phyloP scores from a whole-genome alignment of 768 basidiomycete genomes.

The Mycena metata region DNA sequence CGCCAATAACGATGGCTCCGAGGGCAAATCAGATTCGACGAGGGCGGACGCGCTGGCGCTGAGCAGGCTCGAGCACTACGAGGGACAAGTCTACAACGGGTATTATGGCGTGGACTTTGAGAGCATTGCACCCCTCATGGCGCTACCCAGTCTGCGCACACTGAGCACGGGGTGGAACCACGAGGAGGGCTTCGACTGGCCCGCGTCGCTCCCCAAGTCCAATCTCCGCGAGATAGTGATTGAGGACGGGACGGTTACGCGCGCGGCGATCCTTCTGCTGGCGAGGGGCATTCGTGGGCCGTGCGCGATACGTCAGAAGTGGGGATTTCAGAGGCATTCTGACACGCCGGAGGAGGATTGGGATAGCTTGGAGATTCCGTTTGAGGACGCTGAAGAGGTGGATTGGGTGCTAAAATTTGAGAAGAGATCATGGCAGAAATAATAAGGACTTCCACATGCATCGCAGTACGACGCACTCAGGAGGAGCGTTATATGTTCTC shows the following conservation, averaged over 20 bases:
- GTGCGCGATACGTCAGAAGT: constrained; percentile 10
- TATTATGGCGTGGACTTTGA: constrained; percentile 14
- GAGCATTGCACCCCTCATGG: constrained; percentile 16
- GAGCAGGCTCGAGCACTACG: constrained; percentile 8
- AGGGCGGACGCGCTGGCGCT: neutral
- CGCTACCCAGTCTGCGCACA: constrained; percentile 8
- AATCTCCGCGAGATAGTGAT: neutral
- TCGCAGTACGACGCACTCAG: too few species aligned
- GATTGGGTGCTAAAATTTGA: neutral
- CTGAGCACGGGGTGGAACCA: constrained; percentile 2
- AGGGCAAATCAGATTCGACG: too few species aligned
- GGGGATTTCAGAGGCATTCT: neutral
- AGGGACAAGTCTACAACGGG: constrained; percentile 1
- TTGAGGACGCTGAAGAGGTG: neutral
- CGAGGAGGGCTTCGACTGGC: constrained; percentile 15
- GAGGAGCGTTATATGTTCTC: too few species aligned
- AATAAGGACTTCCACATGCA: too few species aligned
- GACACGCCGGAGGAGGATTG: constrained; percentile 4
- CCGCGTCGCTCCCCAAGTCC: constrained; percentile 9
- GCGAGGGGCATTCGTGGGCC: constrained; percentile 11
- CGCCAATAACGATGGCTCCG: neutral
- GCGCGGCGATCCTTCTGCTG: neutral
- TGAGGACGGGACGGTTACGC: neutral
- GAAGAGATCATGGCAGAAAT: neutral
- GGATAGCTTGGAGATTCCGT: neutral